Conservation (phyloP, 2,329 filamentous ascomycete genomes). For the Penicillium psychrosexuale region DNA sequence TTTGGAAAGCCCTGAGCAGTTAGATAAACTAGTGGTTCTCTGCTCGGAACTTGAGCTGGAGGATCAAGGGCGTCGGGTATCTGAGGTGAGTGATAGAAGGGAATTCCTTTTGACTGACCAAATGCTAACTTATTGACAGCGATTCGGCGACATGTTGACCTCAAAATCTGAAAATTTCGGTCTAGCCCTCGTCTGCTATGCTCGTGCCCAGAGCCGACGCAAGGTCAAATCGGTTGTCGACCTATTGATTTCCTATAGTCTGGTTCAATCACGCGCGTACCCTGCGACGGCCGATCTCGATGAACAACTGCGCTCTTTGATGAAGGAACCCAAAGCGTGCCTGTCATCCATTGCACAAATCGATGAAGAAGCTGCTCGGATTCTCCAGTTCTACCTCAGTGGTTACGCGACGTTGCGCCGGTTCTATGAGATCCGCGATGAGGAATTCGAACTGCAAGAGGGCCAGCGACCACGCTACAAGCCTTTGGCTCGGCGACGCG, state of each 20-base stretch:
- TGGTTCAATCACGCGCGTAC: slow-evolving; percentile 79
- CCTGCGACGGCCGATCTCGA: slow-evolving; percentile 72
- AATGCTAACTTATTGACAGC: slow-evolving; percentile 49
- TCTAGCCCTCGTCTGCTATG: slow-evolving; percentile 85
- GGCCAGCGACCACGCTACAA: slow-evolving; percentile 45
- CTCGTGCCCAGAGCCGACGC: slow-evolving; percentile 71
- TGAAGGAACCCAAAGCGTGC: slow-evolving; percentile 68
- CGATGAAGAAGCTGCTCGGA: slow-evolving; percentile 76
- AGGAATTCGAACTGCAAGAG: slow-evolving; percentile 45
- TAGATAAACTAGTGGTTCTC: slow-evolving; percentile 78
- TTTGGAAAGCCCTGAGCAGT: slow-evolving; percentile 65
- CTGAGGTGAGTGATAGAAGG: slow-evolving; percentile 61
- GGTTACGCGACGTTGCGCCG: slow-evolving; percentile 88
- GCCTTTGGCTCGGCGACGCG: slow-evolving; percentile 61
- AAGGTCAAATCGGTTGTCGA: slow-evolving; percentile 85
- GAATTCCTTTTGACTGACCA: background rate
- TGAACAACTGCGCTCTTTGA: slow-evolving; percentile 63
- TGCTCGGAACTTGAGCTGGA: slow-evolving; percentile 75
- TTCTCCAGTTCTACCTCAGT: slow-evolving; percentile 80
- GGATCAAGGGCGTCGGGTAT: slow-evolving; percentile 73
- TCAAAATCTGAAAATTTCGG: slow-evolving; percentile 74
- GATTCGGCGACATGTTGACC: slow-evolving; percentile 76
- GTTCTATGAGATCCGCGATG: slow-evolving; percentile 87
- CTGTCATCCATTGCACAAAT: slow-evolving; percentile 68
- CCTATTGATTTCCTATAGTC: slow-evolving; percentile 79